Percentiles rank a stretch among this genome's conserved stretches.
Evolutionary conservation across 2,329 filamentous ascomycete species (phyloP).

Genomic region (Chrysoporthe austroafricana): DNA sequence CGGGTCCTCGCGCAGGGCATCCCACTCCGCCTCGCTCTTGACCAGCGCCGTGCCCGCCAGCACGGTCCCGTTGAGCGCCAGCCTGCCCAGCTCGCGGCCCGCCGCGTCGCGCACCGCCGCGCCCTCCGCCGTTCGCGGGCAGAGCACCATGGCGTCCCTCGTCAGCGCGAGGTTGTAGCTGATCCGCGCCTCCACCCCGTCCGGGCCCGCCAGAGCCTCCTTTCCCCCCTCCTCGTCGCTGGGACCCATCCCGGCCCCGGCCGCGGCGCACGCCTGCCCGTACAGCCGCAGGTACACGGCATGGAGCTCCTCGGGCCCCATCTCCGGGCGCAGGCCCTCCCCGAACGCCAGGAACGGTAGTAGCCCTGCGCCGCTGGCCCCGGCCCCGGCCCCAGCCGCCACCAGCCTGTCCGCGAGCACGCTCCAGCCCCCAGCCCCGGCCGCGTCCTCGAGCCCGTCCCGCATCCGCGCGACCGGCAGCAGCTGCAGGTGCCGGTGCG

Average conservation of each 20-base stretch:
- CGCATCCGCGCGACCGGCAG: constrained; percentile 67
- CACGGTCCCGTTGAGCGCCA: constrained; percentile 65
- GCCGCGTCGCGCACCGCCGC: constrained; percentile 34
- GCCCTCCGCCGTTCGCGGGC: constrained; percentile 59
- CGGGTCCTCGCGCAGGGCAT: constrained; percentile 50
- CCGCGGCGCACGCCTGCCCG: constrained; percentile 45
- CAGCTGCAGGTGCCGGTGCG: constrained; percentile 74
- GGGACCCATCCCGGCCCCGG: constrained; percentile 13
- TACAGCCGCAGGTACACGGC: constrained; percentile 54
- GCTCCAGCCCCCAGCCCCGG: constrained; percentile 45
- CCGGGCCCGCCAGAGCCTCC: too few relatives aligned
- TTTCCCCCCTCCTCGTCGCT: constrained; percentile 32
- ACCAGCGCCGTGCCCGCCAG: constrained; percentile 67
- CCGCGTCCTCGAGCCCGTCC: constrained; percentile 46
- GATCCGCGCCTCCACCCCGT: constrained; percentile 51
- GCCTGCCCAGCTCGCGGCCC: constrained; percentile 41
- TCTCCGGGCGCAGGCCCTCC: constrained; percentile 32
- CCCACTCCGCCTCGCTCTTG: constrained; percentile 62
- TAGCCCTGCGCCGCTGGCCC: constrained; percentile 26
- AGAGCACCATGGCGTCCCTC: constrained; percentile 53
- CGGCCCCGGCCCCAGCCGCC: constrained; percentile 10
- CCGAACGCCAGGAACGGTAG: constrained; percentile 52
- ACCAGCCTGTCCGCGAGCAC: constrained; percentile 50
- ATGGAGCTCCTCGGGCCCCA: constrained; percentile 41
- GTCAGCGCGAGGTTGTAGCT: constrained; percentile 70